Percentiles rank a stretch among this genome's conserved stretches.
These are phyloP conservation scores for Paramecium caudatum DNA, from an alignment of 73 alveolate genomes.

Conservation along the genomic window DNA sequence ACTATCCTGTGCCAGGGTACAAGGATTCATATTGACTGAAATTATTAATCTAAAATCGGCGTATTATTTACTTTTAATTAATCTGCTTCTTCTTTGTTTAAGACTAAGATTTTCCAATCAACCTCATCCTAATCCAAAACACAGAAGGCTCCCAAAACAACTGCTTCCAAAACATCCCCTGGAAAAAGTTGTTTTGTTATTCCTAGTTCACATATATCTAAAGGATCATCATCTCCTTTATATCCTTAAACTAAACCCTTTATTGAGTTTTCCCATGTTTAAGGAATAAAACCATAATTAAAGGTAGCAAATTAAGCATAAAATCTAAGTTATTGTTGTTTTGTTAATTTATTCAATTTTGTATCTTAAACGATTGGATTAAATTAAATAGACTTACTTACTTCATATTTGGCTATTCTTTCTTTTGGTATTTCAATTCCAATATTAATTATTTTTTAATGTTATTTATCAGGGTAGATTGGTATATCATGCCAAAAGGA, in stretches of 20 bases:
- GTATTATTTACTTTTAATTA: no score
- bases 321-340: conserved; percentile 83
- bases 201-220: conserved; percentile 89
- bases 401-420: conserved; percentile 86
- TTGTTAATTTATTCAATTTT: conserved; percentile 78
- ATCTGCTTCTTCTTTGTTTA: conserved; percentile 79
- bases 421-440: conserved; percentile 77
- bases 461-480: neutral
- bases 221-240: conserved; percentile 94
- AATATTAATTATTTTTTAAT: conserved; percentile 51
- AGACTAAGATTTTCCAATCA: conserved; percentile 89
- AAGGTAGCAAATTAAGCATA: conserved; percentile 86
- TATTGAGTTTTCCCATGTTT: conserved; percentile 90
- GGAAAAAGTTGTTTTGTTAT: neutral
- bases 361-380: conserved; percentile 92
- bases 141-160: conserved; percentile 90
- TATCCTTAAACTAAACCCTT: conserved; percentile 71
- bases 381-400: conserved; percentile 77
- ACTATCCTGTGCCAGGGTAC: conserved; percentile 76
- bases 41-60: no score
- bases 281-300: conserved; percentile 93
- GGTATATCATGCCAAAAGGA: conserved; percentile 68
- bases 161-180: conserved; percentile 80
- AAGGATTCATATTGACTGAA: conserved; percentile 71
- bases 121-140: conserved; percentile 92